These are phyloP conservation scores for Cyclotella kingstonii DNA, from an alignment of 108 stramenopile genomes.

Conservation along the genomic window DNA sequence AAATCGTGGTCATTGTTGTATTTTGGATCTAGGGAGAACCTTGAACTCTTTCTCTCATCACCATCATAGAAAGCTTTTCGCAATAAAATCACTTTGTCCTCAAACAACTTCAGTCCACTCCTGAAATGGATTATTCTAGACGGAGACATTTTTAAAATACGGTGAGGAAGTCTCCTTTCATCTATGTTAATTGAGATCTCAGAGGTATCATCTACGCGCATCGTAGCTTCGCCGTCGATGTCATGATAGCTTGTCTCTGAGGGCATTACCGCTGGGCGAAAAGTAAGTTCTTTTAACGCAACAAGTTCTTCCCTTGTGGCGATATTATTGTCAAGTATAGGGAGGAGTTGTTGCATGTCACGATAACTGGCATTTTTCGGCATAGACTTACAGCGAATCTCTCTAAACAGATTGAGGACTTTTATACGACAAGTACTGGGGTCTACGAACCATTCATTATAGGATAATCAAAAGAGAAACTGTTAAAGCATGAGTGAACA, in stretches of 20 bases:
- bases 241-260: conserved; percentile 5
- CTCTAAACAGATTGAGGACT: conserved; percentile 60
- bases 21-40: no score
- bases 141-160: conserved; percentile 24
- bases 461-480: not conserved
- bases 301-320: conserved; percentile 56
- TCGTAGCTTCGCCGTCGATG: not conserved
- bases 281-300: conserved; percentile 50
- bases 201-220: conserved; percentile 15
- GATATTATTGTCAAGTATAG: conserved; percentile 49
- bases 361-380: conserved; percentile 54
- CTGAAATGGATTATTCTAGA: conserved; percentile 16
- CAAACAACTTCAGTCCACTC: not conserved
- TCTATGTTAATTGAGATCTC: conserved; percentile 26
- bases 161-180: conserved; percentile 11
- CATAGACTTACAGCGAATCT: conserved; percentile 39
- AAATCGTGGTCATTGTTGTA: not conserved
- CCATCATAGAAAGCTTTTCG: not conserved
- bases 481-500: not conserved
- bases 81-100: conserved; percentile 7
- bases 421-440: conserved; percentile 43
- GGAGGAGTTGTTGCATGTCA: conserved; percentile 50
- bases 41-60: no score
- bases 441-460: not conserved
- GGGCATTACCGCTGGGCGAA: conserved; percentile 36